Base-by-base conservation (phyloP, 1,139 yeast genomes). In the Kodamaea anthophila region DNA sequence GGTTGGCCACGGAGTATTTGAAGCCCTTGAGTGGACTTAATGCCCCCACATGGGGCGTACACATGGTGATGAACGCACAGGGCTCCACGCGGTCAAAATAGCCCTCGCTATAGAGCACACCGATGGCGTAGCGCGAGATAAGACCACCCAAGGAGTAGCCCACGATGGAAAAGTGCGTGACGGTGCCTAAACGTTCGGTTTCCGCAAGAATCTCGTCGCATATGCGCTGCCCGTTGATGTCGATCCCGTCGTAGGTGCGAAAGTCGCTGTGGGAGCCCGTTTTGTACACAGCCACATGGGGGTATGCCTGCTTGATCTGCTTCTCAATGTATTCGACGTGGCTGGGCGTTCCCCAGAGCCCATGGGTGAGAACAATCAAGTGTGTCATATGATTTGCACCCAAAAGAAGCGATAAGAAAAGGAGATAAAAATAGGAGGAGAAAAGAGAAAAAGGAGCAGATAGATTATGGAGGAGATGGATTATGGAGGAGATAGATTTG, bases 111-210 rank as follows among this genome's bases (percentile, higher is more conserved):
- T 71, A 60, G 29, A 86, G 58, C 12, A 82, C 55, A 0, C 96
- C 96, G 26, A 83, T 56, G 5, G 91, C 85, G 50, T 80, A 85
- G 19, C 95, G 60, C 2, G 84, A 65, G 31, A 84, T 77, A 31
- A 86, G 58, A 0, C 95, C 95, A 7, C 95, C 96, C 29, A 86
- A 57, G 0, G 94, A 83, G 51, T 84, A 86, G 2, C 95, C 95
- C 10, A 80, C 65, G 9, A 85, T 60, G 1, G 94, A 80, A 35
- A 85, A 59, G 43, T 74, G 74, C 9, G 63, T 58, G 8, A 78
- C 74, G 10, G 39, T 41, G 18, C 47, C 48, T 21, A 77, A 43
- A 3, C 43, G 32, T 3, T 50, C 46, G 4, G 79, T 64, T 42
- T 73, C 71, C 2, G 45, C 51, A 16, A 64, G 49, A 28, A 85